Evolutionary conservation across 2,329 filamentous ascomycete genomes (phyloP).

Genomic region (Penicillium vulpinum): DNA sequence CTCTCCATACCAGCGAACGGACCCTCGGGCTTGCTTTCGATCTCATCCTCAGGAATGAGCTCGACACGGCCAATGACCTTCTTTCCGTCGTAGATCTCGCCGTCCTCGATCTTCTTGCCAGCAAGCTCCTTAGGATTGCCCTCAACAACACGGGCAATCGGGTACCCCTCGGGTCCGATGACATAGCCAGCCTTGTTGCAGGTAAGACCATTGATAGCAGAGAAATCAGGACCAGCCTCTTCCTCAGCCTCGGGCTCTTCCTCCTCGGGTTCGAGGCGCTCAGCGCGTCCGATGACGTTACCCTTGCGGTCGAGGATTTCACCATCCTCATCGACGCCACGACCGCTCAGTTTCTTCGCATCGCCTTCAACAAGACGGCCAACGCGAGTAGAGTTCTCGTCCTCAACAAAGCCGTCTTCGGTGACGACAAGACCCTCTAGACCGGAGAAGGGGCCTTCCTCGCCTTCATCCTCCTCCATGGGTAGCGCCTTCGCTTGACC

Average conservation of each 20-base stretch:
- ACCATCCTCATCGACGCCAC: constrained; percentile 62
- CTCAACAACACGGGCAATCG: constrained; percentile 58
- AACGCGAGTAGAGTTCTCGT: constrained; percentile 49
- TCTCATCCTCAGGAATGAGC: constrained; percentile 58
- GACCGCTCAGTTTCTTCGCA: constrained; percentile 59
- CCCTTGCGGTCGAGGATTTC: constrained; percentile 63
- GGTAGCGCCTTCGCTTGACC: constrained; percentile 56
- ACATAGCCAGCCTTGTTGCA: constrained; percentile 62
- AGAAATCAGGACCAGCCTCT: constrained; percentile 53
- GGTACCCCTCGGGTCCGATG: constrained; percentile 54
- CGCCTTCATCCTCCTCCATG: constrained; percentile 37
- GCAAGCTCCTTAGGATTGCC: constrained; percentile 55
- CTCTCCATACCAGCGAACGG: constrained; percentile 60
- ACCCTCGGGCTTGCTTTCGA: constrained; percentile 56
- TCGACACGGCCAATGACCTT: constrained; percentile 59
- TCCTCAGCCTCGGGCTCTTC: constrained; percentile 41
- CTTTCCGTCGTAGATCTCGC: constrained; percentile 57
- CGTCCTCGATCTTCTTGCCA: constrained; percentile 58
- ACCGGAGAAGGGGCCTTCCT: constrained; percentile 47
- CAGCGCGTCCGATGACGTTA: constrained; percentile 61
- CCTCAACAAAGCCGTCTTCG: constrained; percentile 51
- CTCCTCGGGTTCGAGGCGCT: constrained; percentile 40
- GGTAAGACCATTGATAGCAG: constrained; percentile 54
- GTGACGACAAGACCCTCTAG: constrained; percentile 50
- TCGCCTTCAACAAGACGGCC: constrained; percentile 60